phyloP scores from a whole-genome alignment of 2,329 filamentous ascomycete species.

The Aspergillus persii region DNA sequence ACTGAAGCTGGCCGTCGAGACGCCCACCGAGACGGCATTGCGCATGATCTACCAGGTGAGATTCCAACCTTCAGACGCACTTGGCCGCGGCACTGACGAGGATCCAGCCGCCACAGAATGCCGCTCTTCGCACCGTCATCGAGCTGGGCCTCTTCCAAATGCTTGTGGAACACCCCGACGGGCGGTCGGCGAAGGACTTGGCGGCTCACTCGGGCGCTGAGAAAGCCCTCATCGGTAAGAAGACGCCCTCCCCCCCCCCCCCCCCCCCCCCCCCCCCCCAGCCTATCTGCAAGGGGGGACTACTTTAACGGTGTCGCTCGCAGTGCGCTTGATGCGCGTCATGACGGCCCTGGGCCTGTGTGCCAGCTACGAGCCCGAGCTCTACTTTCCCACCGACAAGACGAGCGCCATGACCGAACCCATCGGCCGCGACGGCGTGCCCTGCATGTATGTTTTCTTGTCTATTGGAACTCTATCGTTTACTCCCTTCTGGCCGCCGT shows the following conservation, averaged over 20 bases:
- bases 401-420: slow-evolving; percentile 25
- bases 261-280: neutral
- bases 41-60: slow-evolving; percentile 35
- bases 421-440: slow-evolving; percentile 29
- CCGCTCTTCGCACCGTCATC: slow-evolving; percentile 30
- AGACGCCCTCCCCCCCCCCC: neutral
- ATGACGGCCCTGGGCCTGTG: slow-evolving; percentile 29
- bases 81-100: neutral
- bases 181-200: slow-evolving; percentile 28
- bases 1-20: slow-evolving; percentile 29
- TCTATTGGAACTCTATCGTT: neutral
- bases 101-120: slow-evolving; percentile 34
- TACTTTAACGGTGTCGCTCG: neutral
- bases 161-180: slow-evolving; percentile 21
- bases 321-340: slow-evolving; percentile 33
- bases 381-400: slow-evolving; percentile 28
- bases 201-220: slow-evolving; percentile 29
- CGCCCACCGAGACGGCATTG: slow-evolving; percentile 31
- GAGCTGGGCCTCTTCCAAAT: slow-evolving; percentile 30
- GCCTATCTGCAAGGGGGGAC: neutral
- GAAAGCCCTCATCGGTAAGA: slow-evolving; percentile 29
- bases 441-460: slow-evolving; percentile 26
- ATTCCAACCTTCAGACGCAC: neutral
- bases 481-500: neutral
- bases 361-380: slow-evolving; percentile 16